Base-by-base conservation (phyloP, 2,329 filamentous ascomycete species). In the Paraphaeosphaeria sporulosa region DNA sequence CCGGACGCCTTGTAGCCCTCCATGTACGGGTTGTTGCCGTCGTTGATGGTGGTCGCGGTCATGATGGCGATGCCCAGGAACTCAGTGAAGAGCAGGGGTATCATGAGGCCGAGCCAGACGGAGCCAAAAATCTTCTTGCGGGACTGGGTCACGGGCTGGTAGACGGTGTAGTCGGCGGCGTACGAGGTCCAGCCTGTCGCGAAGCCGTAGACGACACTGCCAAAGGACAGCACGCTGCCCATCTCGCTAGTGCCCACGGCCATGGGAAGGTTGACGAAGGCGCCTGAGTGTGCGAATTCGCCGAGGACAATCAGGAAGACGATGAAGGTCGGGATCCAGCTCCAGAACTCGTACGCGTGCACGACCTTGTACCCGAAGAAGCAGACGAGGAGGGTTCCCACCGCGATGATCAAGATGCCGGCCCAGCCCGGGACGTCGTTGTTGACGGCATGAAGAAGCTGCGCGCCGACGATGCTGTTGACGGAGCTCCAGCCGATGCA, bases 151-250 rank as follows among this genome's bases (percentile, higher is more conserved):
- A 83, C 80, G 0, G 90, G 90, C 69, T 93, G 91, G 77, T 94
- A 94, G 53, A 92, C 90, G 23, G 90, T 92, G 76, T 93, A 94
- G 72, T 94, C 91, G 9, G 90, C 89, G 0, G 91, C 90, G 61
- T 89, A 91, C 7, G 85, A 85, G 1, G 89, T 87, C 91, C 92
- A 95, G 58, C 91, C 86, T 1, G 90, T 89, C 19, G 88, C 84
- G 71, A 90, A 89, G 42, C 89, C 86, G 74, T 87, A 89, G 36
- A 93, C 81, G 19, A 89, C 84, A 13, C 88, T 84, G 47, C 87
- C 85, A 70, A 90, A 90, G 58, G 87, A 88, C 48, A 95, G 81
- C 43, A 89, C 77, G 57, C 81, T 72, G 59, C 89, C 85, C 57
- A 89, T 78, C 71, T 92, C 89, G 0, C 82, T 78, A 1, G 72